Evolutionary conservation across 805 yeast genomes (phyloP), one percentile per base, ranked within the genome.

Genomic region (Metschnikowia lochheadii): DNA sequence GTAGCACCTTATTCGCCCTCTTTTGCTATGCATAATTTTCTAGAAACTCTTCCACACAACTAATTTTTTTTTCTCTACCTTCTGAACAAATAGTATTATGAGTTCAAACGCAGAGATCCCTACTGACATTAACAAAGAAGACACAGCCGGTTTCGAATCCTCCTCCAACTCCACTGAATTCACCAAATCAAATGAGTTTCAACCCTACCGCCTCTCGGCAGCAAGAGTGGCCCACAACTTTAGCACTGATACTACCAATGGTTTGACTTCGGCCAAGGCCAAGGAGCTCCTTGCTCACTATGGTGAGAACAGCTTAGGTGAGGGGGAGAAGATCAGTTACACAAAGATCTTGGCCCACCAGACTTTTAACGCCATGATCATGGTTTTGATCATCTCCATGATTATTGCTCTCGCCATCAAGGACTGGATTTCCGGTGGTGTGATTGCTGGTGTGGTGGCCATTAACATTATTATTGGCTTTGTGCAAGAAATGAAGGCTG

Each of bases 391-490:
- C 48, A 83, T 84, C 35, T 81, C 89, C 15, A 80, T 83, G 86
- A 65, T 81, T 18, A 84, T 86, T 46, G 83, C 91, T 4, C 75
- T 85, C 44, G 90, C 85, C 18, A 84, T 87, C 56, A 73, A 75
- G 51, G 92, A 87, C 64, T 86, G 88, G 85, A 87, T 86, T 56
- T 82, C 89, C 7, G 94, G 90, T 44, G 94, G 92, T 49, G 92
- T 87, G 33, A 84, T 86, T 62, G 82, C 80, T 1, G 84, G 79
- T 43, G 91, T 87, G 21, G 80, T 87, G 31, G 63, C 65, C 32
- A 73, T 86, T 49, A 86, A 86, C 61, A 81, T 86, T 35, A 66
- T 68, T 29, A 84, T 86, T 50, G 94, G 94, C 3, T 78, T 83
- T 49, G 66, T 78, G 55, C 94, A 86, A 65, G 92, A 86, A 62